These are phyloP conservation scores for Chernovozyma aurita DNA, from an alignment of 1,139 yeast genomes.

Conservation along the genomic window DNA sequence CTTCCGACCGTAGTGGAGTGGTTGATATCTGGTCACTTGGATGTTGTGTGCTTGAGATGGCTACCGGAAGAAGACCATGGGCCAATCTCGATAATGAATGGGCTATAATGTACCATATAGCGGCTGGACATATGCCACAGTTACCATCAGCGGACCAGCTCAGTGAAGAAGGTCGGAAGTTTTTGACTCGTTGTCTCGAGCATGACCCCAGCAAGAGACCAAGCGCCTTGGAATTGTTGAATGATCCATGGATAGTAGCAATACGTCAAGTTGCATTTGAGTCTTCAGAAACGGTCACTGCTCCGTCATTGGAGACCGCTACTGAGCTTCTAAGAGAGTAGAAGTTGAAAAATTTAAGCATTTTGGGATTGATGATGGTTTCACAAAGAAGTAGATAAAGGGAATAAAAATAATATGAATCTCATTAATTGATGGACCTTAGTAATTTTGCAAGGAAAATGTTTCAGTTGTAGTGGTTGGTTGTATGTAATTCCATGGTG, in stretches of 20 bases:
- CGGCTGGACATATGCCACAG: conserved; percentile 90
- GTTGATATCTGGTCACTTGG: conserved; percentile 85
- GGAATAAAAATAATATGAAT: no score
- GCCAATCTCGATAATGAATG: conserved; percentile 92
- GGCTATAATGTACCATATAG: conserved; percentile 98
- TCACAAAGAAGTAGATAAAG: no score
- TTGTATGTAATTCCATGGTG: no score
- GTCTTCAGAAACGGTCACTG: conserved; percentile 29
- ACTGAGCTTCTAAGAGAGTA: not conserved
- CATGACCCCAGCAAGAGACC: conserved; percentile 80
- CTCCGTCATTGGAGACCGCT: conserved; percentile 35
- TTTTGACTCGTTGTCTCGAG: conserved; percentile 72
- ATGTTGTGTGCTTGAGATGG: conserved; percentile 78
- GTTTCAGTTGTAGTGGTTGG: no score
- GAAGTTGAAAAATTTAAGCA: not conserved
- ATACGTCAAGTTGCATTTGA: conserved; percentile 71
- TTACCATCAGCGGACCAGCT: conserved; percentile 78
- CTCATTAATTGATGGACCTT: no score
- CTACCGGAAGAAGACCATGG: conserved; percentile 83
- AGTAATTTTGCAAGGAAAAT: no score
- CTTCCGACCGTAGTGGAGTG: conserved; percentile 59
- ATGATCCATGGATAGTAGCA: conserved; percentile 86
- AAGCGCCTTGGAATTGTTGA: conserved; percentile 76
- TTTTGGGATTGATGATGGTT: no score
- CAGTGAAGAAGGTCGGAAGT: conserved; percentile 65